Base-by-base conservation (phyloP, 179 eudicot genomes). In the Beta lomatogona region DNA sequence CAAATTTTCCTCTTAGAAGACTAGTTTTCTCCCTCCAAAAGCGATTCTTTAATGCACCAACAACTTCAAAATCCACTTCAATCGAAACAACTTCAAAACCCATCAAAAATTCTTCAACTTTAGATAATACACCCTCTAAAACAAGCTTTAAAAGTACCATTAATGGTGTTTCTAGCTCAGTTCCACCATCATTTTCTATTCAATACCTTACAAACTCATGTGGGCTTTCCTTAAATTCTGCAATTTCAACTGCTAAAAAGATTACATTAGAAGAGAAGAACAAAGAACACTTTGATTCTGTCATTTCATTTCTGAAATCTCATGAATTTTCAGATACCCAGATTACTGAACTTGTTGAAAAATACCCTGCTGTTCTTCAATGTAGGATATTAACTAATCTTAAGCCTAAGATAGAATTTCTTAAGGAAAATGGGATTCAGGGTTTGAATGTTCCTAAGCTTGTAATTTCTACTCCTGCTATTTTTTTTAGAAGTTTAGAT, bases 221-320 rank as follows among this genome's bases (percentile, higher is more conserved):
- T 46, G 77, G 82, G 48, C 69, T 79, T 71, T 48, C 82, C 4
- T 48, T 70, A 9, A 64, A 79, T 8, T 79, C 82, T 7, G 82
- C 82, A 4, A 71, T 70, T 45, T 45, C 76, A 16, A 68, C 59
- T 7, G 58, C 77, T 9, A 71, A 79, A 15, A 71, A 12, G 13
- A 59, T 79, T 9, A 5, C 7, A 9, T 71, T 79, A 16, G 59
- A n/a, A 12, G 69, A 71, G 65, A 45, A 59, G 69, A 79, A 71
- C n/a, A 79, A 59, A 63, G 16, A 46, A 19, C 76, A 57, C 8
- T 79, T 63, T 22, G 81, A 79, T 69, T 69, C 81, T 44, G 76
- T 79, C 58, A 25, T 79, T 21, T 41, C 14, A 7, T 58, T 69
- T 44, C 14, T 79, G 14, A 79, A 69, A 45, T 69, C 81, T 22